A percentile compares a stretch with the other conserved stretches of the same genome.
Evolutionary conservation across 73 alveolate genomes (phyloP).

Genomic region (Blepharisma stoltei): DNA sequence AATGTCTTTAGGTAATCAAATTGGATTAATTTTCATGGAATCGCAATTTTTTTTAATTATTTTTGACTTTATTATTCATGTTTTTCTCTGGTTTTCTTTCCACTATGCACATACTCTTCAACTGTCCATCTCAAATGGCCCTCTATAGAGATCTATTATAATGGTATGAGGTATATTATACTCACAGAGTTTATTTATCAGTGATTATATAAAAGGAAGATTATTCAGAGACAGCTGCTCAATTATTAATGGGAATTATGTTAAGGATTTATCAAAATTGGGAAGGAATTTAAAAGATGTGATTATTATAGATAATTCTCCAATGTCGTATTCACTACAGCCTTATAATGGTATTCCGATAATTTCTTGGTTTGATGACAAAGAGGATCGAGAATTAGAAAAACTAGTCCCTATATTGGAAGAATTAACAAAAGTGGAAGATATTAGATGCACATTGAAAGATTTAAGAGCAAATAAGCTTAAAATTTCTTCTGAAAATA

Average conservation of each 20-base stretch:
- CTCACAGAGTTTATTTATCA: too few species aligned
- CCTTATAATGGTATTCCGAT: conserved; percentile 67
- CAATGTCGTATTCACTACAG: conserved; percentile 46
- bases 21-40: too few species aligned
- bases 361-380: conserved; percentile 56
- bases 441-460: background rate
- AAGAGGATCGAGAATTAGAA: conserved; percentile 39
- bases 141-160: too few species aligned
- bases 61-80: too few species aligned
- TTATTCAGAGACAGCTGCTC: conserved; percentile 63
- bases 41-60: too few species aligned
- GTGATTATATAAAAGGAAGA: conserved; percentile 40
- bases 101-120: too few species aligned
- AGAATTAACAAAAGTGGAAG: conserved; percentile 37
- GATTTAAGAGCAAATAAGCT: background rate
- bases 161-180: too few species aligned
- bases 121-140: too few species aligned
- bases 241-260: conserved; percentile 40
- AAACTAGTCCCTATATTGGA: conserved; percentile 47
- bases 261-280: conserved; percentile 47
- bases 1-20: too few species aligned
- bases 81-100: too few species aligned
- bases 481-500: background rate
- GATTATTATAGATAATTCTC: conserved; percentile 56
- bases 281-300: conserved; percentile 54